Conservation (phyloP, 305 asterid genomes). For the Fraxinus platypoda region DNA sequence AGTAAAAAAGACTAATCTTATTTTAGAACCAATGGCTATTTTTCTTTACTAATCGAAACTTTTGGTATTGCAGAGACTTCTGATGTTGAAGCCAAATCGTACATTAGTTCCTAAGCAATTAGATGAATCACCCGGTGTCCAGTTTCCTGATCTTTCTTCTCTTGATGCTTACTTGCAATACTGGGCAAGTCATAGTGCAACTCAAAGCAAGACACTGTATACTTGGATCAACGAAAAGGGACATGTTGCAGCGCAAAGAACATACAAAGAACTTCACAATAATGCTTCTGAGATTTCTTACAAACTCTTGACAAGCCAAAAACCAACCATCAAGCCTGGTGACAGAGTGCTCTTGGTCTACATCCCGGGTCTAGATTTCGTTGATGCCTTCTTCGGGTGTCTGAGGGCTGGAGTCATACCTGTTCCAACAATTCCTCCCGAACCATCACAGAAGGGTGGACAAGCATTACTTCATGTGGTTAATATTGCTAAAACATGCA, state of each 20-base stretch:
- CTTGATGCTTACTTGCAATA: conserved; percentile 54
- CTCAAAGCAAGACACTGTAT: conserved; percentile 48
- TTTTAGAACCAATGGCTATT: neutral
- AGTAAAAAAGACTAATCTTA: neutral
- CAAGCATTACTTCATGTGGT: conserved; percentile 60
- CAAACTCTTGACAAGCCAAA: conserved; percentile 37
- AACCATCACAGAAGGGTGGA: conserved; percentile 60
- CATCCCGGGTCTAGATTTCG: conserved; percentile 67
- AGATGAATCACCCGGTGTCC: conserved; percentile 44
- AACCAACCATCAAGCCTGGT: conserved; percentile 44
- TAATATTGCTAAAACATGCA: conserved; percentile 58
- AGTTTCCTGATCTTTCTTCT: conserved; percentile 48
- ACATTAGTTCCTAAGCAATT: conserved; percentile 24
- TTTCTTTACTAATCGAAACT: neutral
- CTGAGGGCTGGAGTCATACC: conserved; percentile 60
- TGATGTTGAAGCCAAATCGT: conserved; percentile 38
- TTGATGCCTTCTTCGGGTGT: conserved; percentile 78
- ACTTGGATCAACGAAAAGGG: conserved; percentile 76
- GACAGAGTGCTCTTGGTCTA: conserved; percentile 63
- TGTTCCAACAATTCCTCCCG: conserved; percentile 70
- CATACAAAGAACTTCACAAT: conserved; percentile 48
- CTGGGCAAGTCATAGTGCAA: conserved; percentile 56
- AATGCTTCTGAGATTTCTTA: conserved; percentile 55
- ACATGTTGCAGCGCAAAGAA: conserved; percentile 42
- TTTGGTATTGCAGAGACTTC: conserved; percentile 39